A percentile compares a stretch with the other conserved stretches of the same genome.
phyloP scores from a whole-genome alignment of 495 filamentous ascomycete species.

The Penicillium malachiteum region DNA sequence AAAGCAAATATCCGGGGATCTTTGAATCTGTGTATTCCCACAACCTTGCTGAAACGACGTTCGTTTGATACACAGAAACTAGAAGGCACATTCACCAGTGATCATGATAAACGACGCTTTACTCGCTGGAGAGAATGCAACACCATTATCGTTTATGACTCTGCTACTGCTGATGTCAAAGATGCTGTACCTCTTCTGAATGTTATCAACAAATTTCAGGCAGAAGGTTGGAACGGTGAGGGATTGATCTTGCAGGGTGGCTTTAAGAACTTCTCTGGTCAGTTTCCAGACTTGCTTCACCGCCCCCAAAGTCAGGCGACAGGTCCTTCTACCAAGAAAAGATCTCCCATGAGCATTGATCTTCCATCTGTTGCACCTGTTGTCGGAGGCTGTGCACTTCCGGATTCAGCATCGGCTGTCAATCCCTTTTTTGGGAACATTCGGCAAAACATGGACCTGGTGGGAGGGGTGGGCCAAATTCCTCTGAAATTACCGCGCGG shows the following conservation, averaged over 20 bases:
- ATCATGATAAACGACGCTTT: constrained; percentile 71
- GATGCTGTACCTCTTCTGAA: constrained; percentile 77
- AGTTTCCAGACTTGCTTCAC: constrained; percentile 46
- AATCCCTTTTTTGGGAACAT: constrained; percentile 98
- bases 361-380: constrained; percentile 67
- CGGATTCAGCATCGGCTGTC: constrained; percentile 59
- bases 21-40: constrained; percentile 92
- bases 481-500: constrained; percentile 66
- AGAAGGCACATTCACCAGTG: constrained; percentile 79
- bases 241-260: constrained; percentile 68
- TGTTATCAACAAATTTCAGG: constrained; percentile 87
- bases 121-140: constrained; percentile 69
- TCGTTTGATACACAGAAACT: constrained; percentile 92
- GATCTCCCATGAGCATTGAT: constrained; percentile 46
- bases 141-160: constrained; percentile 86
- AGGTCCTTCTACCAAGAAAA: constrained; percentile 37
- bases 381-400: constrained; percentile 83
- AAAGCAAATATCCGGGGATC: constrained; percentile 72
- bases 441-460: constrained; percentile 92
- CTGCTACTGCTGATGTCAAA: constrained; percentile 67
- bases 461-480: constrained; percentile 91
- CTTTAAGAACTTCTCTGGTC: constrained; percentile 48
- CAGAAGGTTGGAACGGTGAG: constrained; percentile 76
- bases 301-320: constrained; percentile 23
- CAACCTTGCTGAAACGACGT: constrained; percentile 84